Base-by-base conservation (phyloP, 2,329 filamentous ascomycete genomes). In the Ilyonectria sp. region DNA sequence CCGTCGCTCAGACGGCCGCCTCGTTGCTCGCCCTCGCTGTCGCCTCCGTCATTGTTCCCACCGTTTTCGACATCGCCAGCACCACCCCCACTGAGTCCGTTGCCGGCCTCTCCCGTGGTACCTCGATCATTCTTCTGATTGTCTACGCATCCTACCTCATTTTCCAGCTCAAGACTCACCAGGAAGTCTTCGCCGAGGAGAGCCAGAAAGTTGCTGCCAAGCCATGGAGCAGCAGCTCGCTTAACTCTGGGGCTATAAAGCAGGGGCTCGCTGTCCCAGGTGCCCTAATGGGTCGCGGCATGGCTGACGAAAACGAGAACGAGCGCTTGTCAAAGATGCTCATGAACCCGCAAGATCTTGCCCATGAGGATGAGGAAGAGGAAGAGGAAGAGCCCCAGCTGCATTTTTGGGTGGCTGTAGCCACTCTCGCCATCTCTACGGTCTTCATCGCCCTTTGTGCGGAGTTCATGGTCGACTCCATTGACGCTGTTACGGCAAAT, bases 141-240 rank as follows among this genome's bases (percentile, higher is more conserved):
- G 92, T 97, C 10, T 98, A 98, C 79, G 90, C 82, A 56, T 92
- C 89, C 63, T 98, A 97, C 76, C 90, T 98, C 2, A 87, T 93
- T 80, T 98, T 98, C 85, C 95, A 98, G 81, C 90, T 98, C 66
- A 93, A 94, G 79, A 95, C 95, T 0, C 95, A 98, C 79, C 86
- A 87, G 26, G 84, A 84, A 9, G 91, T 97, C 78, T 98, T 97
- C 85, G 94, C 92, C 78, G 90, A 90, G 59, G 90, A 93, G 37
- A 93, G 91, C 71, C 87, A 93, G 74, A 97, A 97, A 80, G 92
- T 93, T 0, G 88, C 91, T 3, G 93, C 82, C 44, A 86, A 82
- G 75, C 87, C 86, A 2, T 85, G 79, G 79, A 81, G 69, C 63
- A 76, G 65, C 40, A 80, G 64, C 64, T 77, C 57, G 44, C 75